Percentiles rank a stretch among this genome's conserved stretches.
phyloP scores from a whole-genome alignment of 257 asterid species.

The Solanum rostratum region DNA sequence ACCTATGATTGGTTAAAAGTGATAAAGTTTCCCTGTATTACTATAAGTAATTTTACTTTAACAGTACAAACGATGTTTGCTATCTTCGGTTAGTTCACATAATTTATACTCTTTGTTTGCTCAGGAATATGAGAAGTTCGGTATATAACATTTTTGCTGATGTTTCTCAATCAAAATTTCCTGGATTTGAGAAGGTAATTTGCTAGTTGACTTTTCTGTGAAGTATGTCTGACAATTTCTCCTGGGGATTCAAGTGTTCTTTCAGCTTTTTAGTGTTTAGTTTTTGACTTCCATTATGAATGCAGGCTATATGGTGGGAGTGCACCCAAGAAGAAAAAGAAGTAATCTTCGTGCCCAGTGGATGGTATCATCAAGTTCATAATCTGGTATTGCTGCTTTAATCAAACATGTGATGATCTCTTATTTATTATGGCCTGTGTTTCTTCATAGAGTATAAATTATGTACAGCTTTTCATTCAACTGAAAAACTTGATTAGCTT shows the following conservation, averaged over 20 bases:
- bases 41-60: neutral
- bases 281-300: neutral
- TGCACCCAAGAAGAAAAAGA: constrained; percentile 77
- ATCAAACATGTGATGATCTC: neutral
- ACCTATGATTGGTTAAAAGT: neutral
- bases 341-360: constrained; percentile 93
- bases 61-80: neutral
- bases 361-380: constrained; percentile 98
- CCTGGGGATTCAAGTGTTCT: neutral
- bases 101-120: neutral
- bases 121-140: constrained; percentile 66
- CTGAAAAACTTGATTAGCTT: neutral
- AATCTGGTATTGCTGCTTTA: constrained; percentile 52
- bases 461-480: neutral
- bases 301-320: constrained; percentile 80
- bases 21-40: neutral
- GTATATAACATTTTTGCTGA: constrained; percentile 73
- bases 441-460: neutral
- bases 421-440: neutral
- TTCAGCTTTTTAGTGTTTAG: neutral
- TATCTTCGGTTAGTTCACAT: neutral
- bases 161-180: constrained; percentile 49
- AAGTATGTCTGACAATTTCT: neutral
- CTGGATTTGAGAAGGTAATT: constrained; percentile 68
- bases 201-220: neutral